Evolutionary conservation across 148 eudicot species (phyloP), one percentile per base, ranked within the genome.

Genomic region (Arbutus unedo): DNA sequence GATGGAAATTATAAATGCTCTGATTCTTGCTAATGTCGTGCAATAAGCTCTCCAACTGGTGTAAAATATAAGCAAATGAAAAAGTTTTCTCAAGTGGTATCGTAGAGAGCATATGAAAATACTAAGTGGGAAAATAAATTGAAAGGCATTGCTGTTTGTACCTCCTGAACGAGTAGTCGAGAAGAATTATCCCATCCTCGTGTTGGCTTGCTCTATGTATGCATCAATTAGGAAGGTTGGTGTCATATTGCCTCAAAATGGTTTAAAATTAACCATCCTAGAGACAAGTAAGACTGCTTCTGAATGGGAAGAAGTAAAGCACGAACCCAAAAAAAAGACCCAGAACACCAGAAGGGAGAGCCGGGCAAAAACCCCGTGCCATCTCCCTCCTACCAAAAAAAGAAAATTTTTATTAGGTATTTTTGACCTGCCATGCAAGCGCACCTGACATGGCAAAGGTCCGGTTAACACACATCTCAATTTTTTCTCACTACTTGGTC

Each of bases 371-470:
- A 83, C 93, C 38, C 93, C 91, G 86, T 91, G 68, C 94, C 96
- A 87, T 89, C 93, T 89, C 94, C 85, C 81, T 79, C 38, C 76
- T 82, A 85, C 80, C 83, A 48, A 79, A 84, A 84, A 82, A 76
- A 1, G 38, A 31, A 31, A 31, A 31, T 0, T 31, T 85, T 31
- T 31, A 31, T 31, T 31, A 31, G 1, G 38, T 31, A 31, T 31
- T 31, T 31, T 31, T 31, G 38, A 31, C 38, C 38, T 31, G 38
- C 38, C 38, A 90, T 70, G 88, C 88, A 86, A 90, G 92, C 92
- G 90, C 92, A 90, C 93, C 93, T 79, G 82, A 84, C 90, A 89
- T 90, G 93, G 93, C 93, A 90, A 90, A 90, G 93, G 93, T 73
- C 93, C 54, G 74, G 13, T 5, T 43, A 31, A 84, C 85, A 85